Percentiles rank a stretch among this genome's conserved stretches.
Conservation (phyloP, 495 filamentous ascomycete genomes). For the Aspergillus baeticus region DNA sequence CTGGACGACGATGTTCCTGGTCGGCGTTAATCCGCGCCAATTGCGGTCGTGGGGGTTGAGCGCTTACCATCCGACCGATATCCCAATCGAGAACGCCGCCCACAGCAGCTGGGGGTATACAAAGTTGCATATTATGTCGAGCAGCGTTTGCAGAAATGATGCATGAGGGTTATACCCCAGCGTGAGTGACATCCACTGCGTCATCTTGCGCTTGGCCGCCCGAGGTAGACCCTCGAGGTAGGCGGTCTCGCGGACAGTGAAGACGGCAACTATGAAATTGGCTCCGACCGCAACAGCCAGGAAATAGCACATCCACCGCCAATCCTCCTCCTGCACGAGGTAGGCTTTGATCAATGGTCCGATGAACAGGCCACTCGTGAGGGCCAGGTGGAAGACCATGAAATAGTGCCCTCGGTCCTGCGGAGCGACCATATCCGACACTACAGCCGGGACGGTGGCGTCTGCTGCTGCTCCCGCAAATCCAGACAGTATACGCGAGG, state of each 20-base stretch:
- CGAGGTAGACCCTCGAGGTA: slow-evolving; percentile 13
- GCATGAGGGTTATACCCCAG: slow-evolving; percentile 26
- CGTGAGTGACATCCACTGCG: slow-evolving; percentile 29
- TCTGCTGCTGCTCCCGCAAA: slow-evolving; percentile 30
- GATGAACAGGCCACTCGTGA: slow-evolving; percentile 30
- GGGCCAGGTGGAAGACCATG: slow-evolving; percentile 36
- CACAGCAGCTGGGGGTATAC: slow-evolving; percentile 33
- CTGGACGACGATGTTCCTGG: slow-evolving; percentile 36
- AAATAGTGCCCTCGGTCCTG: slow-evolving; percentile 35
- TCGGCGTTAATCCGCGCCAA: not conserved
- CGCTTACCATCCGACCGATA: slow-evolving; percentile 30
- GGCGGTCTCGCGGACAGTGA: slow-evolving; percentile 30
- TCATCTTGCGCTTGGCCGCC: slow-evolving; percentile 11
- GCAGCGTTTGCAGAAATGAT: slow-evolving; percentile 22
- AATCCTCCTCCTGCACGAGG: slow-evolving; percentile 27
- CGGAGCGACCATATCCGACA: slow-evolving; percentile 30
- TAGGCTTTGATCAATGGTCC: slow-evolving; percentile 35
- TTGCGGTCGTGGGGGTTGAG: not conserved
- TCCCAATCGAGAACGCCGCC: slow-evolving; percentile 29
- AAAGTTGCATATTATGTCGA: slow-evolving; percentile 24
- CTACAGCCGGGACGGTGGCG: slow-evolving; percentile 27
- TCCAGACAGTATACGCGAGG: slow-evolving; percentile 29
- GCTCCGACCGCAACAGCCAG: slow-evolving; percentile 23
- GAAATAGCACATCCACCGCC: slow-evolving; percentile 37
- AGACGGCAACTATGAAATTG: slow-evolving; percentile 21